Evolutionary conservation across 345 rosid genomes (phyloP).

Genomic region (Cardamine occulta): DNA sequence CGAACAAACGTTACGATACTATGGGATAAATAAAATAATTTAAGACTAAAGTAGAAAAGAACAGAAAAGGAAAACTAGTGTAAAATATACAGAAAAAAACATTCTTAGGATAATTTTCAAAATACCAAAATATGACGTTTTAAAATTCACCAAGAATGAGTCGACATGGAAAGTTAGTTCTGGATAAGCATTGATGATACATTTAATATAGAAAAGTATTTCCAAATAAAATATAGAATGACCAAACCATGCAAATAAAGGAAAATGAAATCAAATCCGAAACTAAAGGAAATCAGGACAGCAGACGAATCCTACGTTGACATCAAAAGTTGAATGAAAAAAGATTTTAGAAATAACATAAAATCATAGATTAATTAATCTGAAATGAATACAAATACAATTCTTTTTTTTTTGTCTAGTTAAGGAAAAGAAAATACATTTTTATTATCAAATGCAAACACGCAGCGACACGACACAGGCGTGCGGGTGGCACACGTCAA

Average conservation of each 20-base stretch:
- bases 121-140: neutral
- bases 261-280: neutral
- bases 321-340: constrained; percentile 1
- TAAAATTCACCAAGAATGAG: neutral
- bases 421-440: neutral
- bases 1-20: neutral
- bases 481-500: constrained; percentile 26
- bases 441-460: neutral
- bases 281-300: neutral
- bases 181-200: constrained; percentile 17
- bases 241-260: neutral
- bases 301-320: neutral
- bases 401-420: neutral
- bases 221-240: constrained; percentile 4
- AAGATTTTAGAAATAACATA: neutral
- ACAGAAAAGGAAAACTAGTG: neutral
- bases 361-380: neutral
- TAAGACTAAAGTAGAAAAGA: neutral
- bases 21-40: neutral
- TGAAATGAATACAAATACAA: neutral
- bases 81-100: neutral
- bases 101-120: neutral
- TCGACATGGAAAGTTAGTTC: constrained; percentile 19
- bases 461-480: constrained; percentile 14
- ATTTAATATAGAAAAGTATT: neutral